A percentile compares a stretch with the other conserved stretches of the same genome.
These are phyloP conservation scores for Lizonia empirigonia DNA, from an alignment of 2,329 filamentous ascomycete genomes.

Conservation along the genomic window DNA sequence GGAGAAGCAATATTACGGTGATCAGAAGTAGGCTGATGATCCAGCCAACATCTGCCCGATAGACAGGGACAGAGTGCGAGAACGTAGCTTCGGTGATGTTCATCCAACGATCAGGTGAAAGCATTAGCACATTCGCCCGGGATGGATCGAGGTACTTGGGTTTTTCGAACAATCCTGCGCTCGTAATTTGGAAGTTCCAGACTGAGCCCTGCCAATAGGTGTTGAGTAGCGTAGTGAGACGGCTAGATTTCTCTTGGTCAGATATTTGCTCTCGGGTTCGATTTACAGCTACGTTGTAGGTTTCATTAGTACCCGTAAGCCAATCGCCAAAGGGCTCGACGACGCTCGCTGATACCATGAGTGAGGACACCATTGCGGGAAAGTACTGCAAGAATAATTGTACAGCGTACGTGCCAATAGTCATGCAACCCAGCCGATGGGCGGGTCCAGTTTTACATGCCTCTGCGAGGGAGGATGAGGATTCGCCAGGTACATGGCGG, in stretches of 20 bases:
- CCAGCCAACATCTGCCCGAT: conserved; percentile 3
- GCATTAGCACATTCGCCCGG: background rate
- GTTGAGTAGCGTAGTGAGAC: conserved; percentile 5
- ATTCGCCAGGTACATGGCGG: background rate
- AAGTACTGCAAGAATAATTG: background rate
- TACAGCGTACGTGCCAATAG: background rate
- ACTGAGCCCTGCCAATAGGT: conserved; percentile 5
- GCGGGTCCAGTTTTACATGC: background rate
- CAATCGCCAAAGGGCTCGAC: conserved; percentile 2
- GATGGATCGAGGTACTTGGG: background rate
- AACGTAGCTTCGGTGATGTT: background rate
- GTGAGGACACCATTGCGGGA: background rate
- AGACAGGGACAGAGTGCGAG: background rate
- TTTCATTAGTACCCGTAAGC: background rate
- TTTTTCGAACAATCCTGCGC: background rate
- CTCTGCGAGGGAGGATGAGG: background rate
- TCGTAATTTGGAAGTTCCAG: background rate
- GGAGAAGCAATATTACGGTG: background rate
- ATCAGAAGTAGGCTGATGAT: background rate
- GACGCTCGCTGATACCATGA: background rate
- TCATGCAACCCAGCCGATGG: background rate
- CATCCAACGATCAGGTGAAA: background rate
- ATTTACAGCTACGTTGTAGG: background rate
- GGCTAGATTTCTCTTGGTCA: background rate
- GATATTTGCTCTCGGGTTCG: background rate